phyloP scores from a whole-genome alignment of 768 basidiomycete genomes.

The Sarcodon sp. region DNA sequence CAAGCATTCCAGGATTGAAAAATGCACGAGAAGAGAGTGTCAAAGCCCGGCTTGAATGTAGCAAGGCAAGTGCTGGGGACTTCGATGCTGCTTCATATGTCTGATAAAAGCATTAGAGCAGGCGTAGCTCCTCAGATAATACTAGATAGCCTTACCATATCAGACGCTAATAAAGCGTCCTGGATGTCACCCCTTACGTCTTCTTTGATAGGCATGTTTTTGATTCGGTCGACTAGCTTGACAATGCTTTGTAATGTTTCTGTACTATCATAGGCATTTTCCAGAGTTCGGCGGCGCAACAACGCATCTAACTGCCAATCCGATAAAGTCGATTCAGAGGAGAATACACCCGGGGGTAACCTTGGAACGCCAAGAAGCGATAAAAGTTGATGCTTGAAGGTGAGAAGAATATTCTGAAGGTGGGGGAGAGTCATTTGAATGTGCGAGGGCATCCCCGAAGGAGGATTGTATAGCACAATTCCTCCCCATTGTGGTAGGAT shows the following conservation, averaged over 20 bases:
- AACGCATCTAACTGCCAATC: constrained; percentile 80
- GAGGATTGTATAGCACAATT: constrained; percentile 65
- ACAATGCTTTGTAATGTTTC: constrained; percentile 77
- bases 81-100: constrained; percentile 22
- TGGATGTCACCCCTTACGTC: constrained; percentile 66
- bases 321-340: constrained; percentile 24
- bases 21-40: constrained; percentile 74
- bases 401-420: constrained; percentile 40
- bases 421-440: constrained; percentile 27
- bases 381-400: constrained; percentile 62
- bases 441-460: constrained; percentile 15
- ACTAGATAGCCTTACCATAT: constrained; percentile 38
- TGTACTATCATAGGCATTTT: constrained; percentile 54
- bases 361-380: constrained; percentile 71
- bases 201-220: constrained; percentile 83
- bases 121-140: neutral
- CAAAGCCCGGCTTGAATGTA: constrained; percentile 48
- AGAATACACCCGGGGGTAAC: constrained; percentile 35
- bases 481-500: constrained; percentile 92
- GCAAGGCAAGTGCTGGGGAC: constrained; percentile 34
- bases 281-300: constrained; percentile 50
- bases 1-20: constrained; percentile 95
- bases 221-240: constrained; percentile 73
- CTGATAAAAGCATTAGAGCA: constrained; percentile 14
- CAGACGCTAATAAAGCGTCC: constrained; percentile 56